These are phyloP conservation scores for Paratrimastix pyriformis DNA, from an alignment of 78 protist species.

Conservation along the genomic window DNA sequence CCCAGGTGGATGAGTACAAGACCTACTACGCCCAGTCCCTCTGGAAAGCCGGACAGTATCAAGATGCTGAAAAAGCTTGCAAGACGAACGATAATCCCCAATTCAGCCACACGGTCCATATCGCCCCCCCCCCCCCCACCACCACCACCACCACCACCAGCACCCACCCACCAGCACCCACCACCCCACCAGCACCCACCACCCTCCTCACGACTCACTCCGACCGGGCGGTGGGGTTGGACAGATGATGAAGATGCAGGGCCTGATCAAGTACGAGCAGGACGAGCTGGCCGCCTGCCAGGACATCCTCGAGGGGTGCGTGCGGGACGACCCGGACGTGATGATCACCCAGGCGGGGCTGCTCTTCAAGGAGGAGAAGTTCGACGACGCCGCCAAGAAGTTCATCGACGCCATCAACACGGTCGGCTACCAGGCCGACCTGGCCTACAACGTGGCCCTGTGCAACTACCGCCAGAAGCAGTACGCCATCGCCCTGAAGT, in stretches of 20 bases:
- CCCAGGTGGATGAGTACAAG: slow-evolving; percentile 52
- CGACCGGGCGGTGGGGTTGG: no score
- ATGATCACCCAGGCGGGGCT: slow-evolving; percentile 38
- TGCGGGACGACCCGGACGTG: slow-evolving; percentile 45
- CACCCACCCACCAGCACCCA: neutral
- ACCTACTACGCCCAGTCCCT: slow-evolving; percentile 55
- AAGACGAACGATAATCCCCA: neutral
- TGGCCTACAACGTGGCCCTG: slow-evolving; percentile 64
- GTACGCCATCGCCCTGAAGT: slow-evolving; percentile 51
- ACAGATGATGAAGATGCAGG: slow-evolving; percentile 39
- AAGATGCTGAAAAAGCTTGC: slow-evolving; percentile 40
- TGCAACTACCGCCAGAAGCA: slow-evolving; percentile 50
- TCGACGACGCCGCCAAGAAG: slow-evolving; percentile 32
- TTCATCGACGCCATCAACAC: slow-evolving; percentile 33
- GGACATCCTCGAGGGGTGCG: slow-evolving; percentile 18
- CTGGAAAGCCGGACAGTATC: slow-evolving; percentile 46
- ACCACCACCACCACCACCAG: neutral
- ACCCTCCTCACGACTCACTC: no score
- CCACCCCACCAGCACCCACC: no score
- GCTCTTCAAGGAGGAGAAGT: slow-evolving; percentile 35
- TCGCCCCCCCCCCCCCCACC: neutral
- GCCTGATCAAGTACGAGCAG: slow-evolving; percentile 49
- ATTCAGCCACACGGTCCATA: neutral
- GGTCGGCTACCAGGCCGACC: slow-evolving; percentile 47
- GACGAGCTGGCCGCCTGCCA: slow-evolving; percentile 34